Evolutionary conservation across 75 land plant genomes (phyloP).

Genomic region (Ceratopteris richardii): DNA sequence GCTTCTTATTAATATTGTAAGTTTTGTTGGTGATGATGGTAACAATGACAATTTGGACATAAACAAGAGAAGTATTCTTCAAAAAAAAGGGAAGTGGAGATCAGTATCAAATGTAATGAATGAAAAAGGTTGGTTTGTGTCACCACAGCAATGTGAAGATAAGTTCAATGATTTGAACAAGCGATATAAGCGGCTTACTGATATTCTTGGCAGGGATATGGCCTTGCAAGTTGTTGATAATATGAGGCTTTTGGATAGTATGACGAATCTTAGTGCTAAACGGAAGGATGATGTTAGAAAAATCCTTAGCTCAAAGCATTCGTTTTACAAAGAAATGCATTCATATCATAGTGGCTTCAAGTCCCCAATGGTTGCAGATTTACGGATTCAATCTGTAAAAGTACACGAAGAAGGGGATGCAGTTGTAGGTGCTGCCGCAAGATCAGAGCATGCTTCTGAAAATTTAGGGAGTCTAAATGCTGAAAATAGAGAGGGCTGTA

Average conservation of each 20-base stretch:
- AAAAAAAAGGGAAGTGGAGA: conserved; percentile 80
- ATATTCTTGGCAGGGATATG: conserved; percentile 54
- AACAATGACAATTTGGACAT: conserved; percentile 14
- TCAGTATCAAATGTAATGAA: conserved; percentile 51
- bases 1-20: conserved; percentile 49
- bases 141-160: conserved; percentile 77
- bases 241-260: conserved; percentile 42
- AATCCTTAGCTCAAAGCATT: conserved; percentile 58
- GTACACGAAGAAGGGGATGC: neutral
- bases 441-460: no score
- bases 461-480: no score
- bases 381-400: neutral
- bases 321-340: conserved; percentile 62
- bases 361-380: neutral
- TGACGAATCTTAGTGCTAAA: conserved; percentile 38
- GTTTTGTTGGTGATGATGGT: conserved; percentile 23
- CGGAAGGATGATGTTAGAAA: conserved; percentile 61
- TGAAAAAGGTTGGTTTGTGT: conserved; percentile 47
- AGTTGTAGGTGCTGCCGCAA: neutral
- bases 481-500: no score
- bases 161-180: conserved; percentile 74
- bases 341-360: conserved; percentile 52
- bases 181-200: conserved; percentile 61
- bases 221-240: conserved; percentile 56
- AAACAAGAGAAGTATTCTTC: conserved; percentile 31